Conservation (phyloP, 495 filamentous ascomycete species). For the Trichoderma parareesei region DNA sequence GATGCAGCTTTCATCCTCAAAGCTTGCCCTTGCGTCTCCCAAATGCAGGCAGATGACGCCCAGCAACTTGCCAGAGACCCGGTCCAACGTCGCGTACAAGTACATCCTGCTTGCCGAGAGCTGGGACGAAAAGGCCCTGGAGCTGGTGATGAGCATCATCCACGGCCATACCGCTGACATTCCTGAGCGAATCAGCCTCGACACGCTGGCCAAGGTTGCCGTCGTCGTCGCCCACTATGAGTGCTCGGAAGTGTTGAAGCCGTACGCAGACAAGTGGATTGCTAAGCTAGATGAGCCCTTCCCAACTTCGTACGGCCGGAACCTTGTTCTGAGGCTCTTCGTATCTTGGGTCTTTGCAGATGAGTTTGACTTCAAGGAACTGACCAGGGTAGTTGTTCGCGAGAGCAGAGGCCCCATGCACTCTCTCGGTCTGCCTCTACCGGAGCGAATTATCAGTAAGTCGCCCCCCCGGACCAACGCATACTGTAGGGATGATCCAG, state of each 20-base stretch:
- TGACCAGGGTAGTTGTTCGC: slow-evolving; percentile 10
- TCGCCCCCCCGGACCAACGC: neutral
- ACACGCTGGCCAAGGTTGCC: slow-evolving; percentile 37
- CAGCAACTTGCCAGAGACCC: neutral
- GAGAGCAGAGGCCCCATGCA: slow-evolving; percentile 12
- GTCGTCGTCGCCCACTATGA: slow-evolving; percentile 42
- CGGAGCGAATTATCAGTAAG: slow-evolving; percentile 12
- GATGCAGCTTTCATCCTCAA: neutral
- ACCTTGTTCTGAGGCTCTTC: slow-evolving; percentile 21
- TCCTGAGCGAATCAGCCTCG: slow-evolving; percentile 21
- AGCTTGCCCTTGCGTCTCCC: neutral
- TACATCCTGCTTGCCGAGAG: neutral
- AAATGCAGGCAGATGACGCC: neutral
- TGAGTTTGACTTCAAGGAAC: neutral
- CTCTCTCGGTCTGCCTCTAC: slow-evolving; percentile 15
- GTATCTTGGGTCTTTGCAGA: slow-evolving; percentile 13
- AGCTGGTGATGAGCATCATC: neutral
- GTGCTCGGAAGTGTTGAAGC: slow-evolving; percentile 27
- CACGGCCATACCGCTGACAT: neutral
- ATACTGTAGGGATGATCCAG: neutral
- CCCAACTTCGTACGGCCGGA: slow-evolving; percentile 10
- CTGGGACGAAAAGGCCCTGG: neutral
- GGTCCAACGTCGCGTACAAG: neutral
- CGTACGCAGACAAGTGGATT: slow-evolving; percentile 33
- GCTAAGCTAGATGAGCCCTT: slow-evolving; percentile 18